phyloP scores from a whole-genome alignment of 2,329 filamentous ascomycete genomes.

The Phaeomoniella chlamydospora region DNA sequence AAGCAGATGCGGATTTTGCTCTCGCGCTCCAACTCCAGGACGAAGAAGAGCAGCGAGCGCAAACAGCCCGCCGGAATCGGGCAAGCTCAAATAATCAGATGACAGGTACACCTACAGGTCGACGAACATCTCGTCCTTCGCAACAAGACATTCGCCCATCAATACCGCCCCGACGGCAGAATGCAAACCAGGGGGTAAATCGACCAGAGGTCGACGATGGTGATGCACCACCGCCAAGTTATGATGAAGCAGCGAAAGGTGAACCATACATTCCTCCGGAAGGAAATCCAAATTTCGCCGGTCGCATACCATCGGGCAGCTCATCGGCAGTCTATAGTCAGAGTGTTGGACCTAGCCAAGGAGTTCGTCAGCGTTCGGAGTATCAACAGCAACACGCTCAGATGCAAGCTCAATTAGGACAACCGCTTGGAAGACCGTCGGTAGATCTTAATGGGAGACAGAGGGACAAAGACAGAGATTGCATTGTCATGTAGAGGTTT shows the following conservation, averaged over 20 bases:
- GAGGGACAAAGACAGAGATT: slow-evolving; percentile 24
- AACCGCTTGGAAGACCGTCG: slow-evolving; percentile 5
- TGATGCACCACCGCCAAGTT: slow-evolving; percentile 47
- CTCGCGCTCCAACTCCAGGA: slow-evolving; percentile 87
- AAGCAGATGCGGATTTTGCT: slow-evolving; percentile 56
- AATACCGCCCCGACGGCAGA: slow-evolving; percentile 26
- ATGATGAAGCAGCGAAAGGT: slow-evolving; percentile 47
- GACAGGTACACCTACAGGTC: slow-evolving; percentile 5
- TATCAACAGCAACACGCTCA: slow-evolving; percentile 1
- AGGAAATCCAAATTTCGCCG: slow-evolving; percentile 19
- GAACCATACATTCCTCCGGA: slow-evolving; percentile 39
- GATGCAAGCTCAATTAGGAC: slow-evolving; percentile 6
- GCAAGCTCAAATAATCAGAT: slow-evolving; percentile 7
- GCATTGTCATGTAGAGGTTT: slow-evolving; percentile 23
- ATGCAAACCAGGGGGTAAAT: slow-evolving; percentile 8
- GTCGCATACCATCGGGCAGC: slow-evolving; percentile 5
- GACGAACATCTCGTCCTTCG: slow-evolving; percentile 7
- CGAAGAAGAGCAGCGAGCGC: slow-evolving; percentile 69
- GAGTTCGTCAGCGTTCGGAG: slow-evolving; percentile 6
- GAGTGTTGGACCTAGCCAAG: slow-evolving; percentile 4
- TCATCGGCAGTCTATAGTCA: slow-evolving; percentile 4
- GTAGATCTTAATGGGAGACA: slow-evolving; percentile 14
- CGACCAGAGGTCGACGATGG: slow-evolving; percentile 23
- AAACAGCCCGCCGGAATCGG: slow-evolving; percentile 24
- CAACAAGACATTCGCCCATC: slow-evolving; percentile 22